Base-by-base conservation (phyloP, 345 rosid species). In the Nasturtium officinale region DNA sequence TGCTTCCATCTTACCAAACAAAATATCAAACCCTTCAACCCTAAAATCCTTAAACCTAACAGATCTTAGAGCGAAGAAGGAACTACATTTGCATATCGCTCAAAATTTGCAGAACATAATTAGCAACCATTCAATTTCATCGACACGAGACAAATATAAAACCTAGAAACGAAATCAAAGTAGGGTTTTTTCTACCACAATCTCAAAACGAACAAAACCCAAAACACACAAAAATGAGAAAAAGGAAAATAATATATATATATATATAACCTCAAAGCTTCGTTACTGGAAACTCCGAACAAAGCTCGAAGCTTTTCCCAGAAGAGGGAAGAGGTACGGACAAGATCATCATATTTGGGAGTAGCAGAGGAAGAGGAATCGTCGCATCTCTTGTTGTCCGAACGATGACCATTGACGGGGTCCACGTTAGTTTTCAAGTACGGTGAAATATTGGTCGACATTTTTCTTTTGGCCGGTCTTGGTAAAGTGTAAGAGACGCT, bases 301-400 rank as follows among this genome's bases (percentile, higher is more conserved):
- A 89, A 82, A 82, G 83, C 81, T 55, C 61, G 75, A 65, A 93
- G 87, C 80, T 85, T 86, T 66, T 83, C 88, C 90, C 87, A 84
- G 83, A 90, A 93, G 80, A 89, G 90, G 54, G 75, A 81, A 7
- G 94, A 61, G 75, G 69, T 84, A 64, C 80, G 91, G 68, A 78
- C 80, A 74, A 90, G 80, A 65, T 93, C 90, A 47, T 89, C 83
- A 48, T 79, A 86, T 46, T 69, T 80, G 66, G 80, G 86, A 0
- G 90, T 60, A 17, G 79, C 65, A 16, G 88, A 74, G 69, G 94
- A 87, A 75, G 88, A 74, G 67, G 93, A 88, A 75, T 81, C 84
- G 53, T 57, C 45, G 60, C 68, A n/a, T 52, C 7, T 54, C 32
- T 58, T 42, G 72, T 25, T 72, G 67, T 76, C 65, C 57, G 82